Conservation (phyloP, 805 yeast species). For the Schwanniomyces occidentalis region DNA sequence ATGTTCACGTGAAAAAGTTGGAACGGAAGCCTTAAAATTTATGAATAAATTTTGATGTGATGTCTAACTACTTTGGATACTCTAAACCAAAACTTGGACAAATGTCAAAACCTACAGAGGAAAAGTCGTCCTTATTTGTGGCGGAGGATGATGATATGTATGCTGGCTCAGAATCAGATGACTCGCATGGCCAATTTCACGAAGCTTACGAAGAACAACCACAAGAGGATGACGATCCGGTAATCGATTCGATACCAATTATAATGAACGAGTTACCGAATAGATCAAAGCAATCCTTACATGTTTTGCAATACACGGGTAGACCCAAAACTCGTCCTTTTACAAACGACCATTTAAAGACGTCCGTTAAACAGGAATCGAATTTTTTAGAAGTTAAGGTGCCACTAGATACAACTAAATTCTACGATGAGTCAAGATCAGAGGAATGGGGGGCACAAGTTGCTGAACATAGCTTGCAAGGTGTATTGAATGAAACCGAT, state of each 20-base stretch:
- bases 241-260: constrained; percentile 40
- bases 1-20: too few species aligned
- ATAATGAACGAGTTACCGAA: constrained; percentile 25
- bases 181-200: constrained; percentile 8
- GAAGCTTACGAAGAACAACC: constrained; percentile 11
- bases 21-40: too few species aligned
- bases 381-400: constrained; percentile 72
- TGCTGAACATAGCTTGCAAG: constrained; percentile 62
- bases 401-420: constrained; percentile 67
- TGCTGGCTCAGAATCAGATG: constrained; percentile 12
- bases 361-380: constrained; percentile 61
- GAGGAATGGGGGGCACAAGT: constrained; percentile 64
- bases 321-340: constrained; percentile 47
- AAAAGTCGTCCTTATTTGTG: constrained; percentile 16
- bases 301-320: constrained; percentile 53
- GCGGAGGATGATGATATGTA: constrained; percentile 23
- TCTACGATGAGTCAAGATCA: constrained; percentile 65
- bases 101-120: constrained; percentile 1
- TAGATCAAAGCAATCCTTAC: constrained; percentile 27
- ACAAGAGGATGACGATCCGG: constrained; percentile 33
- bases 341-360: constrained; percentile 31
- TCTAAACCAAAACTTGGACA: too few species aligned
- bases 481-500: constrained; percentile 59
- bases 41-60: too few species aligned
- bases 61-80: too few species aligned